Conservation (phyloP, 2,329 filamentous ascomycete genomes). For the Zasmidium cellare region DNA sequence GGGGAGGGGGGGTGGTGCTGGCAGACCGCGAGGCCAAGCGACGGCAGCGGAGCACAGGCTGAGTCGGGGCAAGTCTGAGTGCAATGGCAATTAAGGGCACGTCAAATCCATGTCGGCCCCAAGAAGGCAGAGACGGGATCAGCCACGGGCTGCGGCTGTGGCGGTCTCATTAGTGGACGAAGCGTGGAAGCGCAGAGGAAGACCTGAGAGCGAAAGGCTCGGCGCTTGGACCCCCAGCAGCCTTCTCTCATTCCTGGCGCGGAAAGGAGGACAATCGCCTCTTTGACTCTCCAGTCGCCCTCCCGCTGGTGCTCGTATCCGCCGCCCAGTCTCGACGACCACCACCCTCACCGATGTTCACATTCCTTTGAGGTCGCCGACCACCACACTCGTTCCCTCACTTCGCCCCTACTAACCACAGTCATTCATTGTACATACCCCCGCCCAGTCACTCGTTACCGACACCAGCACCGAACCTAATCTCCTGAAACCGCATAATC, state of each 20-base stretch:
- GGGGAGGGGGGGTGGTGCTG: neutral
- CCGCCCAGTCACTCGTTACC: neutral
- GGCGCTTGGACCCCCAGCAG: too few species aligned
- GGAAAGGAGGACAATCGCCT: neutral
- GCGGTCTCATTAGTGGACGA: neutral
- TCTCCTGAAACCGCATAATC: conserved; percentile 16
- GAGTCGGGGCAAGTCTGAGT: neutral
- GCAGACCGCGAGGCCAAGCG: neutral
- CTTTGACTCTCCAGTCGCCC: neutral
- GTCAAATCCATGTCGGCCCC: neutral
- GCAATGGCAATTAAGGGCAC: neutral
- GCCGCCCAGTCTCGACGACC: neutral
- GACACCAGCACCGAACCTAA: conserved; percentile 2
- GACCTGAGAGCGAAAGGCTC: too few species aligned
- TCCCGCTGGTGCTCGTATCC: neutral
- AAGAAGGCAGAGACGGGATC: neutral
- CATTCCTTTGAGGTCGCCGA: conserved; percentile 1
- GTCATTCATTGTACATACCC: conserved; percentile 28
- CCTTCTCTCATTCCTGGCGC: conserved; percentile 1
- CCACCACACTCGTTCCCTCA: conserved; percentile 1
- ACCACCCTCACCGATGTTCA: neutral
- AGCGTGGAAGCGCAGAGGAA: too few species aligned
- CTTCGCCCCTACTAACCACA: conserved; percentile 14
- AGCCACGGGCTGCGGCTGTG: neutral
- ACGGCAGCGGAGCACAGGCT: neutral